Conservation (phyloP, 2,329 filamentous ascomycete genomes). For the Dactylonectria estremocensis region DNA sequence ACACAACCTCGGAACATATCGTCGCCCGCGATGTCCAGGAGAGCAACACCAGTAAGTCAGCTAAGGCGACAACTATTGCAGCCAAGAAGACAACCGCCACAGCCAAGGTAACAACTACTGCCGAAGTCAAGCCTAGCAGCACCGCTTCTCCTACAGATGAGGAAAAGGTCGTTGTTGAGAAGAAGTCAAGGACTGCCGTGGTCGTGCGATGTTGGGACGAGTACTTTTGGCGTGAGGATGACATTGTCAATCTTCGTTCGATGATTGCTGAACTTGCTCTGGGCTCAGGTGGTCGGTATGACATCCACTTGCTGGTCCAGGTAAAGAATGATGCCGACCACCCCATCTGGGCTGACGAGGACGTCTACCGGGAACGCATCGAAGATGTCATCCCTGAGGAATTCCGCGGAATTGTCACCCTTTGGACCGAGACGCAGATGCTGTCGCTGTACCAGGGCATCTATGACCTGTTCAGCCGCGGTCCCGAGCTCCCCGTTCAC, state of each 20-base stretch:
- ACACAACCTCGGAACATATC: slow-evolving; percentile 22
- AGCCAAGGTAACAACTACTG: slow-evolving; percentile 38
- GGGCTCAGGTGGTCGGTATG: slow-evolving; percentile 88
- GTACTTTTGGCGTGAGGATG: slow-evolving; percentile 84
- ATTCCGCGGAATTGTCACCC: slow-evolving; percentile 88
- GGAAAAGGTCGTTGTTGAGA: slow-evolving; percentile 12
- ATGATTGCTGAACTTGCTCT: slow-evolving; percentile 87
- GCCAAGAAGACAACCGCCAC: slow-evolving; percentile 27
- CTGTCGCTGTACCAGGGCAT: slow-evolving; percentile 89
- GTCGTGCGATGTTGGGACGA: slow-evolving; percentile 88
- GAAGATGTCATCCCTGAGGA: slow-evolving; percentile 82
- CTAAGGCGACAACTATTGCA: too few species aligned
- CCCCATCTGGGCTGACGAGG: slow-evolving; percentile 84
- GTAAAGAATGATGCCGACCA: slow-evolving; percentile 82
- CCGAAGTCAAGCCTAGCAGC: slow-evolving; percentile 16
- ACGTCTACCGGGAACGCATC: slow-evolving; percentile 77
- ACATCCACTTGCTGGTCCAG: slow-evolving; percentile 88
- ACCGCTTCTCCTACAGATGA: slow-evolving; percentile 25
- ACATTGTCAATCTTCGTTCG: slow-evolving; percentile 85
- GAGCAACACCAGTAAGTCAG: slow-evolving; percentile 26
- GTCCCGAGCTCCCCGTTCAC: slow-evolving; percentile 82
- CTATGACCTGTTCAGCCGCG: slow-evolving; percentile 79
- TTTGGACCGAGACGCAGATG: slow-evolving; percentile 98
- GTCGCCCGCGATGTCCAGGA: slow-evolving; percentile 34
- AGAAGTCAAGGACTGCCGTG: slow-evolving; percentile 73